Conservation (phyloP, 768 basidiomycete species). For the Suillus weaverae region DNA sequence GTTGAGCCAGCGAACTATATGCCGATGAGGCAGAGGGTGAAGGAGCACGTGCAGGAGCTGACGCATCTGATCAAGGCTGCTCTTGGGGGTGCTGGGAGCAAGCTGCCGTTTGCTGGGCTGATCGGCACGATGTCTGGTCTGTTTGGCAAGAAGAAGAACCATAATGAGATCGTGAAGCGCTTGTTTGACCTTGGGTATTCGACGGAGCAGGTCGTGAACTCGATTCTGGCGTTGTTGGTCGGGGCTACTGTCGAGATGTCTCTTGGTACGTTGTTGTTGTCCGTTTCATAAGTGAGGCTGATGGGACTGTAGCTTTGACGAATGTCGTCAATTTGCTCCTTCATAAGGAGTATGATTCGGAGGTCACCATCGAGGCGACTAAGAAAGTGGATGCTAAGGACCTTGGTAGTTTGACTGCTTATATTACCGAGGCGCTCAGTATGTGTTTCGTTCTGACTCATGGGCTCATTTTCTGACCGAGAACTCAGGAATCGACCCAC, state of each 20-base stretch:
- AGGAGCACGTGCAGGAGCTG: slow-evolving; percentile 53
- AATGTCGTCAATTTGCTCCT: slow-evolving; percentile 68
- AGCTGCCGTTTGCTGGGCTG: slow-evolving; percentile 40
- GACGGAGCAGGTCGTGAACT: slow-evolving; percentile 64
- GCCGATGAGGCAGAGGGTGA: slow-evolving; percentile 52
- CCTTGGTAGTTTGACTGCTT: slow-evolving; percentile 48
- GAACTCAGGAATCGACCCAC: slow-evolving; percentile 63
- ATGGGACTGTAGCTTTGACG: slow-evolving; percentile 47
- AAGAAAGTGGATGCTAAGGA: slow-evolving; percentile 33
- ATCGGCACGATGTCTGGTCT: slow-evolving; percentile 46
- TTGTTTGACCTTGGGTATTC: slow-evolving; percentile 57
- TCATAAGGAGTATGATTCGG: slow-evolving; percentile 43
- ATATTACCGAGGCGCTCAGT: slow-evolving; percentile 71
- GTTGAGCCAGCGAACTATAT: slow-evolving; percentile 59
- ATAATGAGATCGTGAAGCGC: slow-evolving; percentile 54
- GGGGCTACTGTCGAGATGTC: slow-evolving; percentile 67
- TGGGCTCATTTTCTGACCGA: slow-evolving; percentile 6
- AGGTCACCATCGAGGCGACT: slow-evolving; percentile 36
- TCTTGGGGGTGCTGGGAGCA: slow-evolving; percentile 42
- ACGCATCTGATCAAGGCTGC: slow-evolving; percentile 55
- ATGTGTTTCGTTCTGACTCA: slow-evolving; percentile 28
- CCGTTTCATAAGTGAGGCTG: neutral
- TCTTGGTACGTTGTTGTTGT: slow-evolving; percentile 45
- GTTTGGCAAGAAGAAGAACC: slow-evolving; percentile 48
- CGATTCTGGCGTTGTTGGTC: slow-evolving; percentile 70